Evolutionary conservation across 768 basidiomycete species (phyloP).

Genomic region (Suillus weaverae): DNA sequence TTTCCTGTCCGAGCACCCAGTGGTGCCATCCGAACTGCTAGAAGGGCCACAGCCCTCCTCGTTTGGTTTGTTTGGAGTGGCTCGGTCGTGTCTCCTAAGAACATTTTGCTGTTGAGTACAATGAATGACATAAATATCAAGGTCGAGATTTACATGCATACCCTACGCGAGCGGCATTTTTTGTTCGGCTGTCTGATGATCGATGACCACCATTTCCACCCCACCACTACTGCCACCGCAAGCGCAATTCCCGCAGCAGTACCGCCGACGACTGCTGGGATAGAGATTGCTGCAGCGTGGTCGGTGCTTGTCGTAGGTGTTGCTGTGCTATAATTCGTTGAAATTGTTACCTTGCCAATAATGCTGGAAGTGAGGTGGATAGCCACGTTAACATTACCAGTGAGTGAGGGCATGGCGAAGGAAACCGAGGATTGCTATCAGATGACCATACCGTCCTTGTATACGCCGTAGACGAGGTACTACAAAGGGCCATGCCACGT

Average conservation of each 20-base stretch:
- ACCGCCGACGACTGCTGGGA: constrained; percentile 53
- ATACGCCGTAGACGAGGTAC: not conserved
- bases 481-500: not conserved
- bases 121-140: not conserved
- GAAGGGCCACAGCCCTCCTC: not conserved
- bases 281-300: constrained; percentile 32
- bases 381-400: not conserved
- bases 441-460: not conserved
- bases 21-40: not conserved
- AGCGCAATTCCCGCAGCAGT: constrained; percentile 47
- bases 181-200: not conserved
- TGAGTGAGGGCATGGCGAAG: constrained; percentile 1
- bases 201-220: constrained; percentile 48
- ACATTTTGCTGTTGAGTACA: constrained; percentile 1
- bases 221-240: constrained; percentile 41
- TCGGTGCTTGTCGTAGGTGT: not conserved
- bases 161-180: not conserved
- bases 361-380: not conserved
- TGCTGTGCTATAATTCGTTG: not conserved
- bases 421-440: not conserved
- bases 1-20: not conserved
- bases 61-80: not conserved
- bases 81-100: not conserved
- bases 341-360: no score
- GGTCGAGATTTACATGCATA: not conserved